These are phyloP conservation scores for Tuber brumale DNA, from an alignment of 495 filamentous ascomycete species.

Conservation along the genomic window DNA sequence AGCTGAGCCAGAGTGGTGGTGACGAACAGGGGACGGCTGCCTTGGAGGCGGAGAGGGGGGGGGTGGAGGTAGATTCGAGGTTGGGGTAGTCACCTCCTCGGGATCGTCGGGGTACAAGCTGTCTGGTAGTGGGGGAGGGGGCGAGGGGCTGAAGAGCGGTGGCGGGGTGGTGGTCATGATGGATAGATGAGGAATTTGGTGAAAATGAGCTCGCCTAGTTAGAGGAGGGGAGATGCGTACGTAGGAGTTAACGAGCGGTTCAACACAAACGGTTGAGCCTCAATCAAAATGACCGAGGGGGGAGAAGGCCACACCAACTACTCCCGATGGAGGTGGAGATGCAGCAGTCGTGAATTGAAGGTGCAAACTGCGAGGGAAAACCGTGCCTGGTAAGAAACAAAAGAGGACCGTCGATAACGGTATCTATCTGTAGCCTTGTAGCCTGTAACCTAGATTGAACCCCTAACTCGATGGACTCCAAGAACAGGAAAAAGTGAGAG, in stretches of 20 bases:
- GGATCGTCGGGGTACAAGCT: constrained; percentile 1
- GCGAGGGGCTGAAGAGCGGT: background rate
- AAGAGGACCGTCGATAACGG: background rate
- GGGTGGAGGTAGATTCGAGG: background rate
- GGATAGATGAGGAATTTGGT: background rate
- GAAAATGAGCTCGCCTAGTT: background rate
- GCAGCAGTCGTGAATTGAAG: background rate
- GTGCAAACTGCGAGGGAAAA: background rate
- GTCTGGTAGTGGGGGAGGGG: background rate
- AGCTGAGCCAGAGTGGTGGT: constrained; percentile 22
- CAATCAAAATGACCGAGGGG: background rate
- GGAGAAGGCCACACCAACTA: background rate
- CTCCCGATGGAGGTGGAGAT: background rate
- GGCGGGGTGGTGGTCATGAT: background rate
- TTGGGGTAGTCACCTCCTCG: constrained; percentile 1
- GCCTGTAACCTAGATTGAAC: background rate
- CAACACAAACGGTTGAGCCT: background rate
- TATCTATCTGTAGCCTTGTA: background rate
- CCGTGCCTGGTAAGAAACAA: background rate
- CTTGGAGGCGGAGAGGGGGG: constrained; percentile 20
- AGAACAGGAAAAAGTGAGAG: background rate
- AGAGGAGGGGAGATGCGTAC: background rate
- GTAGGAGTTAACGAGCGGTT: background rate
- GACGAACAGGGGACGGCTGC: constrained; percentile 20
- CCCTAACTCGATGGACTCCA: background rate